phyloP scores from a whole-genome alignment of 768 basidiomycete species.

The Hysterangium stoloniferum region DNA sequence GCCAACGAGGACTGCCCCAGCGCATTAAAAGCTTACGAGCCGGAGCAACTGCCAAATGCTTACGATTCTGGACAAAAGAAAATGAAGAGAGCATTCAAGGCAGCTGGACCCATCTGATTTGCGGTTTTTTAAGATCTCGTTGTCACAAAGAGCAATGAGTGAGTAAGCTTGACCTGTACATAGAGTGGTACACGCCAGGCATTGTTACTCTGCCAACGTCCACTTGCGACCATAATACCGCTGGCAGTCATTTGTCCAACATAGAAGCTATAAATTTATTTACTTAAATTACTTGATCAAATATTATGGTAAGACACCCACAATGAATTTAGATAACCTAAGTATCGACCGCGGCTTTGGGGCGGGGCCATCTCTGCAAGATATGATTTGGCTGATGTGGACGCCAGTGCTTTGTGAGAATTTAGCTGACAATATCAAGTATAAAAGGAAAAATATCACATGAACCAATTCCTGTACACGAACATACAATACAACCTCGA shows the following conservation, averaged over 20 bases:
- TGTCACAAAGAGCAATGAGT: neutral
- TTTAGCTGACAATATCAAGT: constrained; percentile 19
- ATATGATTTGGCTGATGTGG: constrained; percentile 42
- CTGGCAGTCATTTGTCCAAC: constrained; percentile 48
- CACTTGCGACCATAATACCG: constrained; percentile 49
- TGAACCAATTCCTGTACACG: neutral
- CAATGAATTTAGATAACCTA: constrained; percentile 48
- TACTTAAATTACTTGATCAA: neutral
- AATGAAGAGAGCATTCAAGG: constrained; percentile 39
- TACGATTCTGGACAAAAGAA: constrained; percentile 46
- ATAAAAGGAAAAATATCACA: neutral
- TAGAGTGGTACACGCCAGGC: constrained; percentile 46
- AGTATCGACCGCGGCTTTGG: constrained; percentile 39
- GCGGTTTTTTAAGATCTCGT: too few species aligned
- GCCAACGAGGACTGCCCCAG: constrained; percentile 39
- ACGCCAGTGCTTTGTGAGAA: constrained; percentile 36
- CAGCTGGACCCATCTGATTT: constrained; percentile 38
- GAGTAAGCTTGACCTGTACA: constrained; percentile 30
- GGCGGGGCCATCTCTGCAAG: constrained; percentile 45
- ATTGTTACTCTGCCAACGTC: constrained; percentile 31
- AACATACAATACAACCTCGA: neutral
- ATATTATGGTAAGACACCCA: constrained; percentile 18
- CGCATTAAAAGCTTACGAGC: neutral
- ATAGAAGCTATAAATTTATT: constrained; percentile 31
- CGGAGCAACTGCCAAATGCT: constrained; percentile 1